Evolutionary conservation across 805 yeast genomes (phyloP), one percentile per base, ranked within the genome.

Genomic region (Teunomyces tritomae): DNA sequence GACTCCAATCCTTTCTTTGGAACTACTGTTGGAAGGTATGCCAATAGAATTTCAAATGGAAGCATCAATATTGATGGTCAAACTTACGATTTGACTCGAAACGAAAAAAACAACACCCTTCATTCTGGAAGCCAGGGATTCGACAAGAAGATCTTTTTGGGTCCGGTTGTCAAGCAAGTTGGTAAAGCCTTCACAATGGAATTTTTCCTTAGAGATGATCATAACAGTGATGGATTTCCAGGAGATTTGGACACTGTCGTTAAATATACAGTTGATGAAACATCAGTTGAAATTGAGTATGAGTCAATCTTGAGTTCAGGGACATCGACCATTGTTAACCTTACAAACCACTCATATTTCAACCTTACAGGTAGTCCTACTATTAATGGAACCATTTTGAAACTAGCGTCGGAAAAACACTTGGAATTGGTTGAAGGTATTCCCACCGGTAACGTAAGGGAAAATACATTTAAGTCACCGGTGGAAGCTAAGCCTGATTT

Each of bases 311-410:
- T 77, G 44, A 53, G 62, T 16, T 52, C 62, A 8, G 55, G 55
- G n/a, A 67, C 62, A 17, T 67, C 75, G 41, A 81, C 89, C 4
- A 65, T 76, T 26, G 70, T 83, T 36, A 78, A 79, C 54, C 65
- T 84, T 60, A 81, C 87, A 24, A 84, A 83, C 62, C 89, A 84
- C 57, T 64, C 83, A 3, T 83, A 81, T 64, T 84, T 82, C 73
- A 82, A 79, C 58, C 59, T 80, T 39, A 63, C 67, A 45, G 58
- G 56, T 14, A 54, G 57, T 14, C 46, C 50, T 4, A 57, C 64
- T 4, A 64, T 69, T 8, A 66, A 70, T 43, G 74, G 70, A 11
- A 61, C 70, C 8, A 44, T 49, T 5, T 53, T 72, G 14, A 60
- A 62, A 36, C 58, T 80, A 40, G 58, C 59, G 36, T 61, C 80